Base-by-base conservation (phyloP, 176 grass and related monocot species). In the Oryza officinalis region DNA sequence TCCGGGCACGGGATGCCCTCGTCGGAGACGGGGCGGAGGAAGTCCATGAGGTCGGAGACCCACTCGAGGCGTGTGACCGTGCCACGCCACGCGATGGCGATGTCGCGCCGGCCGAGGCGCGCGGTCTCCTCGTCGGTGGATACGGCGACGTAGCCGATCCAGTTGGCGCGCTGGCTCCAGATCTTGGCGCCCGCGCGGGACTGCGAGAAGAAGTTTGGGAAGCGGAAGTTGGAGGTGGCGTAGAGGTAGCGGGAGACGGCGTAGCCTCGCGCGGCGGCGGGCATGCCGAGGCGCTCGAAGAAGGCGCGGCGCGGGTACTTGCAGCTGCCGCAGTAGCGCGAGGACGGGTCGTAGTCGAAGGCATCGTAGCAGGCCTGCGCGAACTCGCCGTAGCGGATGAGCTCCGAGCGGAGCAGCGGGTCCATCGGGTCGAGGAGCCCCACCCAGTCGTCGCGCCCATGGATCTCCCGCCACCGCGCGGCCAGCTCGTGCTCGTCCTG, bases 141-240 rank as follows among this genome's bases (percentile, higher is more conserved):
- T 40, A 98, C 89, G 6, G 92, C 90, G 49, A 98, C 84, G 90
- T 98, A 98, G 32, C 95, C 95, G 45, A 98, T 98, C 95, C 95
- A 98, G 86, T 90, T 94, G 6, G 95, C 95, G 52, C 90, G 78
- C 84, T 94, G 86, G 82, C 90, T 97, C 95, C 95, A 97, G 41
- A 85, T 83, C 72, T 75, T 79, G 43, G 78, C 80, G 4, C 79
- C 86, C 3, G 65, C 85, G 6, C 50, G 69, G 1, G 89, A 66
- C 89, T 25, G 25, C 41, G 78, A 78, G 35, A 87, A 82, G 33
- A 85, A 9, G 35, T 9, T 60, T 4, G 90, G 93, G 70, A 92
- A 84, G 12, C 78, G 83, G 82, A 92, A 80, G 87, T 89, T 91
- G 64, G 90, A 89, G 17, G 93, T 88, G 17, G 93, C 90, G 80